Evolutionary conservation across 768 basidiomycete species (phyloP).

Genomic region (Russula compacta): DNA sequence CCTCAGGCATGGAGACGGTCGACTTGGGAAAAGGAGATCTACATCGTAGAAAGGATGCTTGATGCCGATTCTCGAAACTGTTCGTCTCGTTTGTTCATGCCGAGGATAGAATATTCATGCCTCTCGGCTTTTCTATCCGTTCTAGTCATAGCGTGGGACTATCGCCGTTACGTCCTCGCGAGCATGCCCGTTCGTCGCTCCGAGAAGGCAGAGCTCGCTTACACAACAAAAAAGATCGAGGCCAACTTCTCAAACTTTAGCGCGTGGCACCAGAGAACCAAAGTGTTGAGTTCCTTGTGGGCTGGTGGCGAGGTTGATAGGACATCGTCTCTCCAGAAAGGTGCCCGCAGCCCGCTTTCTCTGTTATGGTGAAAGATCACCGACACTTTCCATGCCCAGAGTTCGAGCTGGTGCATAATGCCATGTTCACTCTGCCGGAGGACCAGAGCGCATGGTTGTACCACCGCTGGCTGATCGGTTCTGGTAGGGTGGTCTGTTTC

Average conservation of each 20-base stretch:
- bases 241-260: constrained; percentile 96
- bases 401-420: constrained; percentile 85
- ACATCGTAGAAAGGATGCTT: constrained; percentile 86
- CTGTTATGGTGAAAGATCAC: background rate
- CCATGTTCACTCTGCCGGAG: constrained; percentile 91
- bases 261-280: constrained; percentile 97
- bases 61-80: constrained; percentile 90
- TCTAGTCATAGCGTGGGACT: constrained; percentile 90
- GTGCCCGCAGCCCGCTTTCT: constrained; percentile 30
- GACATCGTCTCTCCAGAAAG: constrained; percentile 54
- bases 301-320: constrained; percentile 43
- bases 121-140: constrained; percentile 3
- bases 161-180: constrained; percentile 76
- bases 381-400: constrained; percentile 40
- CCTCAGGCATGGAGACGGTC: constrained; percentile 61
- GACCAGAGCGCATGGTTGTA: constrained; percentile 99
- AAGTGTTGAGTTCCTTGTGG: constrained; percentile 64
- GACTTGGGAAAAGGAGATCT: constrained; percentile 81
- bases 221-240: constrained; percentile 86
- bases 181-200: constrained; percentile 54
- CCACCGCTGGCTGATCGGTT: constrained; percentile 91
- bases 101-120: background rate
- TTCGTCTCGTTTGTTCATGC: constrained; percentile 32
- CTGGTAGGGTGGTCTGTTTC: constrained; percentile 39
- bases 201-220: constrained; percentile 63